A percentile compares a stretch with the other conserved stretches of the same genome.
Conservation (phyloP, 2,329 filamentous ascomycete species). For the Trichoderma sp. region DNA sequence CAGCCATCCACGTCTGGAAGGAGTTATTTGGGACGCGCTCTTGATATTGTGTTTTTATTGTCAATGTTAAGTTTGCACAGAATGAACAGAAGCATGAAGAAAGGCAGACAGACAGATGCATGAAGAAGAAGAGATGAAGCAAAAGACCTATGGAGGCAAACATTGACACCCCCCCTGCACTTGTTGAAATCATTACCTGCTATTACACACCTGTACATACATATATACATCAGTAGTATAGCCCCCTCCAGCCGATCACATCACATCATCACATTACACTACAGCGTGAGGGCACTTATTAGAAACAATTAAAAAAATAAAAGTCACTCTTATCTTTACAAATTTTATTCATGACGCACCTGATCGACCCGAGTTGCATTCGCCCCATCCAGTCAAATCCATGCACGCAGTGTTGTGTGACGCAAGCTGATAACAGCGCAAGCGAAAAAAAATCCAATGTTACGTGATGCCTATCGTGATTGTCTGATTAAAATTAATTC, state of each 20-base stretch:
- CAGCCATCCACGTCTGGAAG: constrained; percentile 5
- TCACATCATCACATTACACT: neutral
- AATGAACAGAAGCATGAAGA: neutral
- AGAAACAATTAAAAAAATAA: neutral
- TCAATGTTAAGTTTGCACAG: neutral
- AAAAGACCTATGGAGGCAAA: neutral
- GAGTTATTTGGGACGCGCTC: constrained; percentile 2
- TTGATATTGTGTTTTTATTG: neutral
- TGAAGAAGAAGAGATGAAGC: neutral
- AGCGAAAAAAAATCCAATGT: neutral
- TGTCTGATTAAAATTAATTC: neutral
- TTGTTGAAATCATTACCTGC: neutral
- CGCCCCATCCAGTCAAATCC: neutral
- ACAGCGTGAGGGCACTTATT: neutral
- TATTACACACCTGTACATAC: neutral
- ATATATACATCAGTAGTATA: neutral
- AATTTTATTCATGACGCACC: neutral
- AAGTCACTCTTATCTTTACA: neutral
- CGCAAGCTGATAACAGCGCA: neutral
- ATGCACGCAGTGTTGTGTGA: neutral
- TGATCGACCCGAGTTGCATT: neutral
- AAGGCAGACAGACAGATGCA: neutral
- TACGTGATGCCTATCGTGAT: neutral
- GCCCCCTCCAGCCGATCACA: neutral
- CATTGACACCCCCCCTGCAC: neutral